Evolutionary conservation across 768 basidiomycete genomes (phyloP), one percentile per base, ranked within the genome.

Genomic region (Boletellus emodensis): DNA sequence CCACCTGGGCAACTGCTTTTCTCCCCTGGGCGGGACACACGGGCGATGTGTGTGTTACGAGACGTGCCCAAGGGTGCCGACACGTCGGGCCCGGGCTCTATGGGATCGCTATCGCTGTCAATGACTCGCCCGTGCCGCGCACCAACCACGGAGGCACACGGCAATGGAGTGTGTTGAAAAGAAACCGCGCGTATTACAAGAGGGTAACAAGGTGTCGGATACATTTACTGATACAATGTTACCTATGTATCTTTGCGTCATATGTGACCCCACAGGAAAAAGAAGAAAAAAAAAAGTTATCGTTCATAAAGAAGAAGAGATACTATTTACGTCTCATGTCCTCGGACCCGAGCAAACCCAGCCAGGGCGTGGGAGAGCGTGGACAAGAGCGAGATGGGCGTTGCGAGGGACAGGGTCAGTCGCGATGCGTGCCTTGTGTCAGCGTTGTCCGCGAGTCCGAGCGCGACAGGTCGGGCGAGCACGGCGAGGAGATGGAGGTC

Each of bases 381-480:
- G 17, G 17, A 38, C n/a, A 9, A 8, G 51, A 17, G 53, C 17
- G 14, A 24, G 17, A 1, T 5, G 8, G 32, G 13, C 14, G 24
- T 26, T 26, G 6, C 14, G 20, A 20, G 20, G 20, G 20, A 20
- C 20, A 3, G 20, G 13, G 32, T 40, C 49, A 55, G 13, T 66
- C 60, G 36, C 18, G 47, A 46, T 32, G 40, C n/a, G 59, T 41
- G 42, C 49, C 30, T 15, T 56, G 58, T 2, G 62, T 41, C 48
- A 64, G 53, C 18, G 51, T 43, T 42, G 60, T 53, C 52, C 58
- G 60, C 46, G 65, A 57, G 36, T 67, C 64, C 14, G 61, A 54
- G n/a, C 32, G 44, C 5, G 53, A 20, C 15, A 35, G 48, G 42
- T 55, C 58, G 5, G 52, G 9, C 8, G 53, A 22, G 9, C 34